A percentile compares a stretch with the other conserved stretches of the same genome.
Conservation (phyloP, 768 basidiomycete species). For the Symmetrospora coprosmae region DNA sequence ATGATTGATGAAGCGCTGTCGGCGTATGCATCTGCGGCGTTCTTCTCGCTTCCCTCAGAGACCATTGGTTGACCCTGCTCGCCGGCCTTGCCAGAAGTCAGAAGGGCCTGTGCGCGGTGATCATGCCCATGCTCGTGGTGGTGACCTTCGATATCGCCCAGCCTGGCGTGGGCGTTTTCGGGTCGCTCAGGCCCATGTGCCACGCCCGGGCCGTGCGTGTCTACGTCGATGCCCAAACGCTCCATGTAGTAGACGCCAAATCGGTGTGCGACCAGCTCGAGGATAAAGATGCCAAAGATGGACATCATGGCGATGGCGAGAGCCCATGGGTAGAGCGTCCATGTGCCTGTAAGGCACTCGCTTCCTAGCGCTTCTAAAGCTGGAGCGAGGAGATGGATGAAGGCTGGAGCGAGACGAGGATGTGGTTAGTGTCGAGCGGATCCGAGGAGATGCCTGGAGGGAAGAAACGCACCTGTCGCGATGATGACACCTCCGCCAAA, state of each 20-base stretch:
- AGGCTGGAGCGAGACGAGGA: slow-evolving; percentile 23
- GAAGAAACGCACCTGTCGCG: too few relatives aligned
- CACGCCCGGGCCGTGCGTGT: slow-evolving; percentile 13
- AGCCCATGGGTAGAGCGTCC: slow-evolving; percentile 40
- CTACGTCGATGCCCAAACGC: slow-evolving; percentile 19
- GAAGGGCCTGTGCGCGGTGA: slow-evolving; percentile 31
- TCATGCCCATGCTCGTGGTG: slow-evolving; percentile 20
- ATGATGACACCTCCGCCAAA: slow-evolving; percentile 25
- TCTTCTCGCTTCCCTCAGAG: not conserved
- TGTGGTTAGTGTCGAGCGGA: too few relatives aligned
- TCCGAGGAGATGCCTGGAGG: too few relatives aligned
- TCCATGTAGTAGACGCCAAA: slow-evolving; percentile 17
- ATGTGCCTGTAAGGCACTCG: slow-evolving; percentile 54
- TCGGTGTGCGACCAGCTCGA: slow-evolving; percentile 74
- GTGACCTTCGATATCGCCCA: not conserved
- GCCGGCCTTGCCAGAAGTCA: slow-evolving; percentile 34
- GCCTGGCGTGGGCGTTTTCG: not conserved
- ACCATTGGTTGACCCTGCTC: slow-evolving; percentile 39
- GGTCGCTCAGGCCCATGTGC: slow-evolving; percentile 10
- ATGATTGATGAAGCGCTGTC: slow-evolving; percentile 28
- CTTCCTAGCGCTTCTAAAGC: slow-evolving; percentile 57
- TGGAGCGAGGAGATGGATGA: slow-evolving; percentile 62
- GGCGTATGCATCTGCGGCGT: not conserved
- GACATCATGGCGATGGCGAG: slow-evolving; percentile 48
- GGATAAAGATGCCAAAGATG: slow-evolving; percentile 67